These are phyloP conservation scores for Leccinum boreale DNA, from an alignment of 768 basidiomycete species.

Conservation along the genomic window DNA sequence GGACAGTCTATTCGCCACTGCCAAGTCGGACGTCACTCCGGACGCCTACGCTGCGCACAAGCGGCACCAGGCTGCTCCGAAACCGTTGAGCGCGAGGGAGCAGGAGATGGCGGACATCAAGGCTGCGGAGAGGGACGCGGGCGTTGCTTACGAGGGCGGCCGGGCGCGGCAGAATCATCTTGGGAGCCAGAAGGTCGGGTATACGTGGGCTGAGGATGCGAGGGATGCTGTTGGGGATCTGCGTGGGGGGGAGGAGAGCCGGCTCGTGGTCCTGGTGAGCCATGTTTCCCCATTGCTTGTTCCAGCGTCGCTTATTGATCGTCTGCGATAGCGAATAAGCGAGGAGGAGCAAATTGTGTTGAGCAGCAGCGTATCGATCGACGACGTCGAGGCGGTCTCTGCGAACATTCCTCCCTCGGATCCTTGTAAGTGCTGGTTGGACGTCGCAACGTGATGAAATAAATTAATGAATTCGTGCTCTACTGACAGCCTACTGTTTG, in stretches of 20 bases:
- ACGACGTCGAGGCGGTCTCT: conserved; percentile 43
- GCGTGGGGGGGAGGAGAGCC: conserved; percentile 42
- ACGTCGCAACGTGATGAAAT: background rate
- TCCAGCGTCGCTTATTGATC: background rate
- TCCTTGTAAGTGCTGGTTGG: conserved; percentile 41
- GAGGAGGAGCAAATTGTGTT: conserved; percentile 56
- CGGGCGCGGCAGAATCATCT: conserved; percentile 53
- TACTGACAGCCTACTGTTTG: conserved; percentile 49
- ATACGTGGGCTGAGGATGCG: conserved; percentile 66
- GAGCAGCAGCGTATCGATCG: conserved; percentile 40
- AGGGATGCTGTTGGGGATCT: conserved; percentile 63
- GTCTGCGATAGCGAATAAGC: conserved; percentile 59
- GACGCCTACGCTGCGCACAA: conserved; percentile 73
- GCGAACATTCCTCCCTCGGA: conserved; percentile 51
- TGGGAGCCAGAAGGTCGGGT: conserved; percentile 52
- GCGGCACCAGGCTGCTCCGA: conserved; percentile 67
- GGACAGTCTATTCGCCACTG: conserved; percentile 76
- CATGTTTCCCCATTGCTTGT: background rate
- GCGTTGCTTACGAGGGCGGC: conserved; percentile 55
- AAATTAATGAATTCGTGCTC: background rate
- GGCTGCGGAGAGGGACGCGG: conserved; percentile 67
- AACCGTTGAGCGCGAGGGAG: conserved; percentile 81
- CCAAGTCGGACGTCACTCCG: conserved; percentile 61
- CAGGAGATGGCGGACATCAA: conserved; percentile 76
- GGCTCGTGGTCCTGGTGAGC: conserved; percentile 65